phyloP scores from a whole-genome alignment of 495 filamentous ascomycete species.

The Rhypophila decipiens region DNA sequence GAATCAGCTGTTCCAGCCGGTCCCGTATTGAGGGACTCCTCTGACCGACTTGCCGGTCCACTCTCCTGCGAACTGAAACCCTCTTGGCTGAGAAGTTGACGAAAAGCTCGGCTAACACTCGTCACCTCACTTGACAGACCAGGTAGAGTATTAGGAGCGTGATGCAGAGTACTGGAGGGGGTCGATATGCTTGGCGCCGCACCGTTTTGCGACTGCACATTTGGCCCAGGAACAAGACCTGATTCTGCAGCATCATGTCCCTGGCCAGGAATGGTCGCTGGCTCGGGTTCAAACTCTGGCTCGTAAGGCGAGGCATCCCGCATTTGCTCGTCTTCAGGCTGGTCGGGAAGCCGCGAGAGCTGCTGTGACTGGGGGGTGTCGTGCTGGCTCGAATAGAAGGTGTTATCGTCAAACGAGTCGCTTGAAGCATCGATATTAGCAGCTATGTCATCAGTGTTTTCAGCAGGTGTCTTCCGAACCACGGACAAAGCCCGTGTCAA shows the following conservation, averaged over 20 bases:
- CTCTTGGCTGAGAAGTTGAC: conserved; percentile 8
- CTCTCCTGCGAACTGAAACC: conserved; percentile 29
- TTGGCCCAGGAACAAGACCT: too few species aligned
- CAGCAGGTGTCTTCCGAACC: conserved; percentile 43
- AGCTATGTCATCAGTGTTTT: conserved; percentile 50
- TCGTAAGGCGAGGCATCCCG: conserved; percentile 29
- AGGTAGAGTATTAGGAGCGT: conserved; percentile 5
- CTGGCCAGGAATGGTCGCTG: conserved; percentile 5
- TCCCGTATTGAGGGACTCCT: conserved; percentile 34
- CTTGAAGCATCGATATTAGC: conserved; percentile 54
- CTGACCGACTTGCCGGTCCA: conserved; percentile 31
- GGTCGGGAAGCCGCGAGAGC: conserved; percentile 33
- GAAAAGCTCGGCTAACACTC: conserved; percentile 7
- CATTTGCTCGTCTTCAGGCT: conserved; percentile 40
- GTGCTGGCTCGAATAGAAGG: conserved; percentile 85
- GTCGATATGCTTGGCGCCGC: conserved; percentile 4
- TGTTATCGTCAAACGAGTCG: conserved; percentile 86
- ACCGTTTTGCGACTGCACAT: conserved; percentile 6
- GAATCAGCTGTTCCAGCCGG: conserved; percentile 28
- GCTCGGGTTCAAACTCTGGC: conserved; percentile 21
- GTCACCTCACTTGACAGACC: conserved; percentile 10
- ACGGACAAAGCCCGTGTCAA: conserved; percentile 64
- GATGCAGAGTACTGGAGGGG: conserved; percentile 1
- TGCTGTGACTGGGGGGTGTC: conserved; percentile 41
- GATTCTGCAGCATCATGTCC: background rate